These are phyloP conservation scores for Pseudogymnoascus sp. DNA, from an alignment of 2,329 filamentous ascomycete genomes.

Conservation along the genomic window DNA sequence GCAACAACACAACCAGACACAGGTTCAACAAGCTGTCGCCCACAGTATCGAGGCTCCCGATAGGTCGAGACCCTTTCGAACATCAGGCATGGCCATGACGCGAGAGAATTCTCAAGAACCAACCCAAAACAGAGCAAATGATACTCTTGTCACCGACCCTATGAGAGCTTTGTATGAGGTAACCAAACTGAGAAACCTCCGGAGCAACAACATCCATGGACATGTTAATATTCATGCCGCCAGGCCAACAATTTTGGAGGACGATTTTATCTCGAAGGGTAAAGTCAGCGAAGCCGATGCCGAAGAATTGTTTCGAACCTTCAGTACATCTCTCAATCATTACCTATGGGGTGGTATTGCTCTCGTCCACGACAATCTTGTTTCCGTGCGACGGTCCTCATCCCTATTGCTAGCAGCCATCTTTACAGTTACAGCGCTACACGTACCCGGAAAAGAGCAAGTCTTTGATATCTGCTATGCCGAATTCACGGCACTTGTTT, in stretches of 20 bases:
- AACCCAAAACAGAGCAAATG: slow-evolving; percentile 27
- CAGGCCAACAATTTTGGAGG: slow-evolving; percentile 24
- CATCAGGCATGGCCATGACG: slow-evolving; percentile 35
- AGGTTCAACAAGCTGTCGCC: slow-evolving; percentile 4
- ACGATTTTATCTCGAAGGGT: slow-evolving; percentile 44
- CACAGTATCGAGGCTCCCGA: not conserved
- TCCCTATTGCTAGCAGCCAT: slow-evolving; percentile 49
- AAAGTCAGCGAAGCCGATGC: slow-evolving; percentile 39
- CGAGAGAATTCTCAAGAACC: slow-evolving; percentile 32
- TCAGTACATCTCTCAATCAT: slow-evolving; percentile 41
- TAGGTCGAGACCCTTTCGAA: slow-evolving; percentile 19
- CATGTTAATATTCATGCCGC: slow-evolving; percentile 25
- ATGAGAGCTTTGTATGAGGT: slow-evolving; percentile 48
- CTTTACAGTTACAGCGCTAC: slow-evolving; percentile 50
- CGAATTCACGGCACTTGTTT: slow-evolving; percentile 49
- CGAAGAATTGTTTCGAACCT: slow-evolving; percentile 40
- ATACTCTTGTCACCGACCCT: slow-evolving; percentile 25
- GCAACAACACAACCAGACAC: slow-evolving; percentile 2
- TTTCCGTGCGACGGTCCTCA: slow-evolving; percentile 46
- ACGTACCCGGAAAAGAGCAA: slow-evolving; percentile 45
- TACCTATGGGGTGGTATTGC: slow-evolving; percentile 45
- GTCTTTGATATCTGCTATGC: slow-evolving; percentile 48
- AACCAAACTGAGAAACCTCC: slow-evolving; percentile 38
- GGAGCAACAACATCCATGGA: slow-evolving; percentile 28
- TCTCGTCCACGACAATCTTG: slow-evolving; percentile 40